Conservation (phyloP, 495 filamentous ascomycete genomes). For the Trichodelitschia bisporula region DNA sequence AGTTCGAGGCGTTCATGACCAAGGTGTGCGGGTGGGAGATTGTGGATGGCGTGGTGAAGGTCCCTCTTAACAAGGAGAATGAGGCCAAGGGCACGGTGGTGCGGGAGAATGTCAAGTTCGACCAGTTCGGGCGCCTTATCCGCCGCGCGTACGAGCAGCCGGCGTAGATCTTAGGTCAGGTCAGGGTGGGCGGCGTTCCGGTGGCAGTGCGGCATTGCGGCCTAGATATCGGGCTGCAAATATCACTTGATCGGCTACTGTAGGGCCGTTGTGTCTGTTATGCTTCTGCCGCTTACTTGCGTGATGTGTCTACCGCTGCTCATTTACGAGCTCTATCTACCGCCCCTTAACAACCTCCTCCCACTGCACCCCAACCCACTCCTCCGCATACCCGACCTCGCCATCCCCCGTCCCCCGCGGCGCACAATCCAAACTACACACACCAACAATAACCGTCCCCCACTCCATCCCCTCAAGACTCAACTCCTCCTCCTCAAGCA, state of each 20-base stretch:
- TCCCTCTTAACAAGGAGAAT: slow-evolving; percentile 91
- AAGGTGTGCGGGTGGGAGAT: slow-evolving; percentile 80
- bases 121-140: slow-evolving; percentile 62
- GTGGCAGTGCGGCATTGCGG: too few relatives aligned
- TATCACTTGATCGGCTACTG: too few relatives aligned
- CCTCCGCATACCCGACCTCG: slow-evolving; percentile 51
- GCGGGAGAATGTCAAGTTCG: slow-evolving; percentile 87
- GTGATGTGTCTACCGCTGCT: neutral
- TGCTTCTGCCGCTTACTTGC: too few relatives aligned
- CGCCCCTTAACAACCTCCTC: slow-evolving; percentile 30
- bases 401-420: slow-evolving; percentile 21
- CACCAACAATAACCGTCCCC: slow-evolving; percentile 83
- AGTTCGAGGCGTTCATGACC: slow-evolving; percentile 53
- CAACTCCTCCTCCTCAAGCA: slow-evolving; percentile 60
- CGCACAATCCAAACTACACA: slow-evolving; percentile 50
- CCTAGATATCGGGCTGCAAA: too few relatives aligned
- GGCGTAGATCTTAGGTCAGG: slow-evolving; percentile 22
- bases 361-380: slow-evolving; percentile 96
- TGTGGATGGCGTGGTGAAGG: slow-evolving; percentile 30
- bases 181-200: too few relatives aligned
- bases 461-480: slow-evolving; percentile 90
- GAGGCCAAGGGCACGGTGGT: slow-evolving; percentile 92
- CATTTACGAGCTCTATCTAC: neutral
- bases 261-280: too few relatives aligned
- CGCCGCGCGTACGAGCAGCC: slow-evolving; percentile 78